Evolutionary conservation across 805 yeast genomes (phyloP).

Genomic region (Lipomyces sp.): DNA sequence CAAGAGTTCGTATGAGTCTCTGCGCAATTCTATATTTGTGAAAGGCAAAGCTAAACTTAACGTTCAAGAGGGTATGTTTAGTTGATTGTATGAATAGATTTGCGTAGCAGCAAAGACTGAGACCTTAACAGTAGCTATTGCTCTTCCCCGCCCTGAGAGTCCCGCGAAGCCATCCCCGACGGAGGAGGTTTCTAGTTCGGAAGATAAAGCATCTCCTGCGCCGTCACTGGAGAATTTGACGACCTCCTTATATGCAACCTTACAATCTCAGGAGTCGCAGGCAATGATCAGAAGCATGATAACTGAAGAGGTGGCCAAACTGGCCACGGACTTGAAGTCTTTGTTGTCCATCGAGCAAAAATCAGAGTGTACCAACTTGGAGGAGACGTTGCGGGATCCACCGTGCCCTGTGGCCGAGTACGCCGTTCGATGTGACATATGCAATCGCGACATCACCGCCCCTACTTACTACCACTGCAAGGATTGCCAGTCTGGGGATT

Average conservation of each 20-base stretch:
- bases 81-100: neutral
- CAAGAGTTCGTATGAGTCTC: conserved; percentile 18
- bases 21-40: conserved; percentile 27
- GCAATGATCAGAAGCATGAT: conserved; percentile 18
- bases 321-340: conserved; percentile 15
- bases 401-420: neutral
- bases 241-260: conserved; percentile 5
- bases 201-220: neutral
- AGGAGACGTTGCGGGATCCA: neutral
- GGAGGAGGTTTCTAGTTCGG: neutral
- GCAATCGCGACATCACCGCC: conserved; percentile 12
- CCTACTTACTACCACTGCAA: conserved; percentile 31
- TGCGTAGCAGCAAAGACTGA: neutral
- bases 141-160: neutral
- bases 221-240: neutral
- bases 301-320: conserved; percentile 8
- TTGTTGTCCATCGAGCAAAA: neutral
- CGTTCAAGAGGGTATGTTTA: conserved; percentile 22
- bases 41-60: conserved; percentile 31
- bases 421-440: conserved; percentile 28
- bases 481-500: conserved; percentile 30
- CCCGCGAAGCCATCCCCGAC: neutral
- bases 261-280: conserved; percentile 11
- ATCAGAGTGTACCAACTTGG: neutral
- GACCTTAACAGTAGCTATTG: neutral